These are phyloP conservation scores for Lanmaoa rubissima DNA, from an alignment of 768 basidiomycete genomes.

Conservation along the genomic window DNA sequence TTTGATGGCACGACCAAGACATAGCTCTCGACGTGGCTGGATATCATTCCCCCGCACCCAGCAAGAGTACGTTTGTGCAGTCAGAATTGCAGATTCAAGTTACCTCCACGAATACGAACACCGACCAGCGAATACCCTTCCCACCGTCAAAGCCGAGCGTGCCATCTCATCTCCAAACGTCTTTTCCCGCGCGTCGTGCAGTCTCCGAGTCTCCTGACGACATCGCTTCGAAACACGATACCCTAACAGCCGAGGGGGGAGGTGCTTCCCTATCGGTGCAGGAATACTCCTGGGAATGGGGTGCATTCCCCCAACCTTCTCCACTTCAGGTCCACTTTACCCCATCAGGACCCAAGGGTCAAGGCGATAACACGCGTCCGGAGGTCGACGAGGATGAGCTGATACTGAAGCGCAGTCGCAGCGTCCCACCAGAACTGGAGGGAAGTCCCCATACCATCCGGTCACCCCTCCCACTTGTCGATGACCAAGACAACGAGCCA, in stretches of 20 bases:
- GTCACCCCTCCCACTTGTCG: conserved; percentile 19
- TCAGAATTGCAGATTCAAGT: conserved; percentile 13
- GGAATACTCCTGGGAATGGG: conserved; percentile 95
- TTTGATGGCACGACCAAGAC: conserved; percentile 40
- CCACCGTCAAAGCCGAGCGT: conserved; percentile 18
- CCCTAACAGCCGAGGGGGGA: conserved; percentile 4
- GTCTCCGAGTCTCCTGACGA: conserved; percentile 65
- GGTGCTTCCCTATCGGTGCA: conserved; percentile 36
- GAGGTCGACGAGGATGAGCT: conserved; percentile 22
- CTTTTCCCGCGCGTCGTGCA: conserved; percentile 46
- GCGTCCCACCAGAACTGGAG: conserved; percentile 54
- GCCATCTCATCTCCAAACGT: conserved; percentile 26
- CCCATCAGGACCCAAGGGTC: conserved; percentile 15
- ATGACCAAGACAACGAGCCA: conserved; percentile 25
- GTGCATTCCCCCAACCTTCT: conserved; percentile 80
- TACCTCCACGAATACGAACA: background rate
- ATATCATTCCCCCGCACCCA: conserved; percentile 50
- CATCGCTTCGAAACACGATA: conserved; percentile 19
- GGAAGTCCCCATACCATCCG: conserved; percentile 38
- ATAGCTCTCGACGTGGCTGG: conserved; percentile 82
- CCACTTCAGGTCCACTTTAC: conserved; percentile 55
- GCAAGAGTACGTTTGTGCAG: background rate
- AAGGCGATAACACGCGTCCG: conserved; percentile 8
- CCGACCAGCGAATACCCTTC: conserved; percentile 17
- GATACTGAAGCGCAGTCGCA: conserved; percentile 46